Percentiles rank a stretch among this genome's conserved stretches.
These are phyloP conservation scores for Astrocystis sublimbata DNA, from an alignment of 495 filamentous ascomycete genomes.

Conservation along the genomic window DNA sequence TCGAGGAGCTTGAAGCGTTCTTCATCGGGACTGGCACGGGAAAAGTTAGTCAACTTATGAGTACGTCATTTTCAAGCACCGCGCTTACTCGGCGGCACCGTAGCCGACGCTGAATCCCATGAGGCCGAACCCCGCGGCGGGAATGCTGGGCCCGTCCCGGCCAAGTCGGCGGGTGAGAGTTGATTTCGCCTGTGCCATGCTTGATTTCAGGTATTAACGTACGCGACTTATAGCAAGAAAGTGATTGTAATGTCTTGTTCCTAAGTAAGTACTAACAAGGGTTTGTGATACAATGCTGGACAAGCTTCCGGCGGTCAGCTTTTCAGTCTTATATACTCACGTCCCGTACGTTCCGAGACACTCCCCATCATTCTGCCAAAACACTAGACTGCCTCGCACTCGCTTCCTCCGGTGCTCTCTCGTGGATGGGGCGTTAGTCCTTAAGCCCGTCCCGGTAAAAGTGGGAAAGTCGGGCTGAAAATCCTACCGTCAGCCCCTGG, in stretches of 20 bases:
- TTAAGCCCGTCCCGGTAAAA: not conserved
- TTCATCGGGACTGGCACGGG: conserved; percentile 37
- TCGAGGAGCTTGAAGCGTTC: conserved; percentile 52
- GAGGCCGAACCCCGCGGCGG: conserved; percentile 55
- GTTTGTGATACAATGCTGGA: no score
- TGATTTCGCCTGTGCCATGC: conserved; percentile 19
- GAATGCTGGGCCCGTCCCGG: conserved; percentile 54
- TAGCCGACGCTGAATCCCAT: conserved; percentile 57
- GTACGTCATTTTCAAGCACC: not conserved
- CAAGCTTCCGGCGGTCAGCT: no score
- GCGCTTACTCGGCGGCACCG: conserved; percentile 30
- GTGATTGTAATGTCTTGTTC: no score
- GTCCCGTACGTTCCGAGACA: no score
- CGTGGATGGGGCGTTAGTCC: no score
- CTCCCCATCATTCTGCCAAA: no score
- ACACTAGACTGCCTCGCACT: no score
- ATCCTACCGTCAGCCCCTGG: not conserved
- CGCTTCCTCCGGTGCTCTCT: no score
- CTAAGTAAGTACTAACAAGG: no score
- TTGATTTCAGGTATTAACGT: not conserved
- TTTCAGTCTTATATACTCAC: no score
- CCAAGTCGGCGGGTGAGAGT: conserved; percentile 47
- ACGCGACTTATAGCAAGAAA: not conserved
- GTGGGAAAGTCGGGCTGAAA: not conserved
- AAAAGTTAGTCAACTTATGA: not conserved